Base-by-base conservation (phyloP, 176 grass and related monocot genomes). In the Alopecurus myosuroides region DNA sequence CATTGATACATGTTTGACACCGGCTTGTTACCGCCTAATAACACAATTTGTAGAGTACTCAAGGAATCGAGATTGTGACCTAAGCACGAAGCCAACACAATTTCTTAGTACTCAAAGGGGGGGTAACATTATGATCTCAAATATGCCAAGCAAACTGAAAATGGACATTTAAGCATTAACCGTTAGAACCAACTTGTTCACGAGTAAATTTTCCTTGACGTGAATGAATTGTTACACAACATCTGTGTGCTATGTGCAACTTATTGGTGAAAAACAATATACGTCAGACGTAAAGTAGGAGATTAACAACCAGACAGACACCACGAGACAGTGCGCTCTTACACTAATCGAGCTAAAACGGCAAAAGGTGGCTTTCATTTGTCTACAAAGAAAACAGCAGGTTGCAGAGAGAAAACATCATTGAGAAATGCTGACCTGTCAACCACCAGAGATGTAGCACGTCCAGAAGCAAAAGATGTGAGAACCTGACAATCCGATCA, bases 401-500 rank as follows among this genome's bases (percentile, higher is more conserved):
- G 44, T 78, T 44, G 7, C 11, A 71, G 66, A 39, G 25, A 33
- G 36, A 50, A 45, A 64, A 73, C 26, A 28, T 64, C 71, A 44
- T 29, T 45, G 78, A 50, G 22, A 70, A 89, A 68, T 69, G 60
- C 37, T 83, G 61, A 99, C 97, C 97, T 99, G 91, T 99, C 97
- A 86, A 99, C 93, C 71, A 99, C 97, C 78, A 99, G 86, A 36
- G 97, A 96, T 67, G 93, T 99, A 82, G 97, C 94, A 53, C 97
- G 91, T 58, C 97, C 97, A 91, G 94, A 99, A 10, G 97, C 93
- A 92, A 99, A 99, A 85, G 97, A 99, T 74, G 97, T 99, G 86
- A 99, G 93, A 48, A 99, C 97, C 97, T 99, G 81, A 70, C 37
- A 84, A 70, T 34, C 81, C 40, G 84, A 51, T 77, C 6, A 68